phyloP scores from a whole-genome alignment of 78 protist genomes.

The Planoprotostelium fungivorum region DNA sequence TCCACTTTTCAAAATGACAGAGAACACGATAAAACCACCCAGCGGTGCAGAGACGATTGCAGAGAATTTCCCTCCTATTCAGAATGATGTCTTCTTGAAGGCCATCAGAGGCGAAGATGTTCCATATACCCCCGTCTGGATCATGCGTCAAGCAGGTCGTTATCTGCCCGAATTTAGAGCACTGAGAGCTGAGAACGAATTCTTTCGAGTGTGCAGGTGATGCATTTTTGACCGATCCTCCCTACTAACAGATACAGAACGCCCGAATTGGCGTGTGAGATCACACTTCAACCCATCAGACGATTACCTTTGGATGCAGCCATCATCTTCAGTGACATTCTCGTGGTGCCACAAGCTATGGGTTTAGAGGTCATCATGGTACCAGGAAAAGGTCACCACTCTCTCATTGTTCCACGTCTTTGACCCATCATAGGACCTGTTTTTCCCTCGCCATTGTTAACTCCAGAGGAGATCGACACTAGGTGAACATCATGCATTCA shows the following conservation, averaged over 20 bases:
- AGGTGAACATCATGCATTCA: not conserved
- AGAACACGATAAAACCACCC: too few species aligned
- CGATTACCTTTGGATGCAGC: constrained; percentile 90
- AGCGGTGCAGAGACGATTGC: not conserved
- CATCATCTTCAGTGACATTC: constrained; percentile 88
- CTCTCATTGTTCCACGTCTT: too few species aligned
- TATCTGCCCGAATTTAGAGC: constrained; percentile 79
- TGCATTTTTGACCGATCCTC: not conserved
- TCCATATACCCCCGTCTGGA: constrained; percentile 87
- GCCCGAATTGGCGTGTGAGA: constrained; percentile 81
- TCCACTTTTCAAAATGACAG: too few species aligned
- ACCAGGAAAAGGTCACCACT: constrained; percentile 79
- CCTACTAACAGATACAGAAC: constrained; percentile 27
- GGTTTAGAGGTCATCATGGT: constrained; percentile 69
- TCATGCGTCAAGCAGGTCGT: constrained; percentile 96
- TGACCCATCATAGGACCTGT: constrained; percentile 26
- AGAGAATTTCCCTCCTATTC: constrained; percentile 46
- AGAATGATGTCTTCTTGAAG: constrained; percentile 66
- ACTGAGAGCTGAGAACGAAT: constrained; percentile 52
- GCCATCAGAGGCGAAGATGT: constrained; percentile 77
- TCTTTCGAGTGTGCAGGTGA: constrained; percentile 75
- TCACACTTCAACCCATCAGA: constrained; percentile 84
- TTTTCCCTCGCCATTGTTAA: constrained; percentile 24
- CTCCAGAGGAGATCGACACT: constrained; percentile 26
- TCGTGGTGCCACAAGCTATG: constrained; percentile 80